These are phyloP conservation scores for Penicillium diatomitis DNA, from an alignment of 495 filamentous ascomycete species.

Conservation along the genomic window DNA sequence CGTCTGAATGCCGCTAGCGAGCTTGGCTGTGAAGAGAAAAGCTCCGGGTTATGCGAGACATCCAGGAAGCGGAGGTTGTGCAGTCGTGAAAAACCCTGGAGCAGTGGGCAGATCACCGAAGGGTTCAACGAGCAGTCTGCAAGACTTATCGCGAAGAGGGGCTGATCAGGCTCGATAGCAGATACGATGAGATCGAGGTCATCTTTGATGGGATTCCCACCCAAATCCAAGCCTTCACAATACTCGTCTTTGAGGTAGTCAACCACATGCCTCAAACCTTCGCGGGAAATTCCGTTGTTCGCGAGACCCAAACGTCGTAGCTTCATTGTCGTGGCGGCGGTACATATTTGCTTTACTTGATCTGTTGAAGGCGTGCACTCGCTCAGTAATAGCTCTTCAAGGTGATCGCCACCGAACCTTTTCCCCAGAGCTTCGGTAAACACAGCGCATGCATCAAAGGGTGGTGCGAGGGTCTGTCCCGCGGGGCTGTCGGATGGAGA, in stretches of 20 bases:
- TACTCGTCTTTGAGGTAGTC: slow-evolving; percentile 61
- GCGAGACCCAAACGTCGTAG: slow-evolving; percentile 72
- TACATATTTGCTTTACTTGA: slow-evolving; percentile 63
- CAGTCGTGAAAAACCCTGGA: slow-evolving; percentile 64
- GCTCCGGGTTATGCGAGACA: slow-evolving; percentile 74
- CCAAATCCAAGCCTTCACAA: slow-evolving; percentile 89
- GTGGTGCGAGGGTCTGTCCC: slow-evolving; percentile 3
- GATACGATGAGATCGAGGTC: slow-evolving; percentile 58
- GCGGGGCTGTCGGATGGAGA: slow-evolving; percentile 11
- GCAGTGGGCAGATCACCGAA: slow-evolving; percentile 58
- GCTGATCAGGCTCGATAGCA: slow-evolving; percentile 49
- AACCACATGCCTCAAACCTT: slow-evolving; percentile 66
- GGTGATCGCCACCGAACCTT: slow-evolving; percentile 60
- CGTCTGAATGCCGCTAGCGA: slow-evolving; percentile 68
- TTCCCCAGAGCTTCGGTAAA: slow-evolving; percentile 68
- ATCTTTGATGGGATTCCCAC: slow-evolving; percentile 74
- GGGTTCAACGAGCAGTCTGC: slow-evolving; percentile 79
- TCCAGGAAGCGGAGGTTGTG: slow-evolving; percentile 82
- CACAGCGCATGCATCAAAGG: slow-evolving; percentile 44
- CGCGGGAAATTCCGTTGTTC: slow-evolving; percentile 63
- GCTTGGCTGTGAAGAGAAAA: slow-evolving; percentile 68
- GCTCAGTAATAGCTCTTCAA: slow-evolving; percentile 78
- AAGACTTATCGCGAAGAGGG: slow-evolving; percentile 74
- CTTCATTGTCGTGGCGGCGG: slow-evolving; percentile 64
- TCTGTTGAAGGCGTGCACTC: slow-evolving; percentile 63